Conservation (phyloP, 2,329 filamentous ascomycete genomes). For the Claviceps sorghi region DNA sequence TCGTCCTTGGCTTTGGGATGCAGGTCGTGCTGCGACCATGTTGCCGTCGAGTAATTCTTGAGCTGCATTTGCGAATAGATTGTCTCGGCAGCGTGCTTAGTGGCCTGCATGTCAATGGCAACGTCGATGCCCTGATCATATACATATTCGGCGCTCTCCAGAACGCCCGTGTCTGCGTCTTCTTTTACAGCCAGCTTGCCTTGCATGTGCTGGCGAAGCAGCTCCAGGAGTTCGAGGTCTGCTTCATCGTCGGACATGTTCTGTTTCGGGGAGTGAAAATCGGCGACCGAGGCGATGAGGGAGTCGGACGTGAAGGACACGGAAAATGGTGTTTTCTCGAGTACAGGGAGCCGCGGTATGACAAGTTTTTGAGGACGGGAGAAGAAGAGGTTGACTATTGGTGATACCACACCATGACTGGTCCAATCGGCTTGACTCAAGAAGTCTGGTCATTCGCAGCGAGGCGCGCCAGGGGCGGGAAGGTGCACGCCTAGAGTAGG, state of each 20-base stretch:
- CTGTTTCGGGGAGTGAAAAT: not conserved
- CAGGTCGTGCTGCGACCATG: slow-evolving; percentile 78
- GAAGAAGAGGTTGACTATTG: not conserved
- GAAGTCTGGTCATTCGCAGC: not conserved
- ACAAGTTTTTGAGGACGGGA: not conserved
- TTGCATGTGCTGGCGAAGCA: slow-evolving; percentile 67
- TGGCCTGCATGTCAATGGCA: slow-evolving; percentile 67
- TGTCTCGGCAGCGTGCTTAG: slow-evolving; percentile 63
- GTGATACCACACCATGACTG: not conserved
- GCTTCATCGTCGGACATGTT: slow-evolving; percentile 80
- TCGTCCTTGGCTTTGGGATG: slow-evolving; percentile 76
- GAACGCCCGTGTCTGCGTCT: slow-evolving; percentile 64
- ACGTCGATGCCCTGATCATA: slow-evolving; percentile 91
- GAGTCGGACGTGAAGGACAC: not conserved
- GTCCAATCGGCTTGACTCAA: not conserved
- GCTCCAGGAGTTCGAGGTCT: slow-evolving; percentile 72
- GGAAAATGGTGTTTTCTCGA: not conserved
- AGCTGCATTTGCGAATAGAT: slow-evolving; percentile 74
- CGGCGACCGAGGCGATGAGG: not conserved
- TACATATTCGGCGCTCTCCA: slow-evolving; percentile 70
- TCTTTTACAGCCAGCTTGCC: slow-evolving; percentile 39
- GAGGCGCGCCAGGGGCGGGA: not conserved
- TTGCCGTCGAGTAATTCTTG: slow-evolving; percentile 68
- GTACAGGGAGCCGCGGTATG: not conserved
- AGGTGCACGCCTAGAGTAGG: not conserved